A percentile compares a stretch with the other conserved stretches of the same genome.
Evolutionary conservation across 164 flowering plant genomes (phyloP).

Genomic region (Vitis riparia): DNA sequence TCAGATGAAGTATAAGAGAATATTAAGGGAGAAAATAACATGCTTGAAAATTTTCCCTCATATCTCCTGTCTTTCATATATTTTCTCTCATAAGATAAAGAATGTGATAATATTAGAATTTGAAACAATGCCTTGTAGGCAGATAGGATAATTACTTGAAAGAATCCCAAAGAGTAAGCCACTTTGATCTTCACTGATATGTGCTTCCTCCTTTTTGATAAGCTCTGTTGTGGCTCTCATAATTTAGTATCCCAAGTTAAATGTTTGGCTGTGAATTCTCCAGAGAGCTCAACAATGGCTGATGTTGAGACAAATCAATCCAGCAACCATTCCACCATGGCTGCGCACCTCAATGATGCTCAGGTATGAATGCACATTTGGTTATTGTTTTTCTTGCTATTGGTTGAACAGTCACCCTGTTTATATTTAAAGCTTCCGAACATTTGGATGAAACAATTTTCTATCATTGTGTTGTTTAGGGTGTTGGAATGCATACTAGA

Average conservation of each 20-base stretch:
- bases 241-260: not conserved
- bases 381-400: not conserved
- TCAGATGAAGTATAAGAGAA: no score
- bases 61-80: no score
- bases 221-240: not conserved
- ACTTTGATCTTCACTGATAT: not conserved
- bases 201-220: not conserved
- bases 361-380: conserved; percentile 39
- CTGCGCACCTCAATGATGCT: conserved; percentile 41
- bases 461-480: conserved; percentile 34
- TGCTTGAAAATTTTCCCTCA: no score
- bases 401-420: not conserved
- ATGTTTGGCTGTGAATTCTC: conserved; percentile 1
- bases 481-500: conserved; percentile 72
- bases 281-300: conserved; percentile 37
- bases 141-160: no score
- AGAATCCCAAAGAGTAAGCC: no score
- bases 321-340: conserved; percentile 36
- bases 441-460: conserved; percentile 7
- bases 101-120: no score
- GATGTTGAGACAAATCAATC: conserved; percentile 38
- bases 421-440: not conserved
- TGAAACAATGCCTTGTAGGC: no score
- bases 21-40: no score
- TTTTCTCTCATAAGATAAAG: no score